These are phyloP conservation scores for Fusarium irregulare DNA, from an alignment of 2,329 filamentous ascomycete genomes.

Conservation along the genomic window DNA sequence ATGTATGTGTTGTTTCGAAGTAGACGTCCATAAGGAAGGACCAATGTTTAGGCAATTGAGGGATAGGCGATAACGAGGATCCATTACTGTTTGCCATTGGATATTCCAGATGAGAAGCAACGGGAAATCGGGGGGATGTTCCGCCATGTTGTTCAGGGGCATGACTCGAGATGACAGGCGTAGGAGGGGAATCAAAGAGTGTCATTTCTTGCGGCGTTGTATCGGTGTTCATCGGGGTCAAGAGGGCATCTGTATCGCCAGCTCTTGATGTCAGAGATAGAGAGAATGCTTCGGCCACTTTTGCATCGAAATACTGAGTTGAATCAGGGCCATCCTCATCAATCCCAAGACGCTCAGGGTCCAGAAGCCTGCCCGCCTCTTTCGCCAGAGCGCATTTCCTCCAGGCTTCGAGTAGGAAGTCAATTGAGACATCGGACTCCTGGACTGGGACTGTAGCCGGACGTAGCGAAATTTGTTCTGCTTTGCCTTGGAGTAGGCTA, in stretches of 20 bases:
- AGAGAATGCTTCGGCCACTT: not conserved
- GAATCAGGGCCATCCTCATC: slow-evolving; percentile 5
- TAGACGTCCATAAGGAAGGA: slow-evolving; percentile 2
- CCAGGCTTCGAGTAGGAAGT: slow-evolving; percentile 10
- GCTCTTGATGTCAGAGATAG: not conserved
- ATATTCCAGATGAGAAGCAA: rapidly evolving
- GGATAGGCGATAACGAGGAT: rapidly evolving
- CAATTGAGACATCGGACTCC: not conserved
- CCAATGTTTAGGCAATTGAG: slow-evolving; percentile 7
- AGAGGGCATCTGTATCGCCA: not conserved
- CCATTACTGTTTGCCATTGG: rapidly evolving
- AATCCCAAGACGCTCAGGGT: not conserved
- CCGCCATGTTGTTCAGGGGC: rapidly evolving
- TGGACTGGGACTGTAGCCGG: rapidly evolving
- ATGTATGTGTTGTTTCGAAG: slow-evolving; percentile 10
- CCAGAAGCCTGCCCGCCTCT: not conserved
- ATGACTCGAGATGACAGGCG: too few relatives aligned
- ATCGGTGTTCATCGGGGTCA: slow-evolving; percentile 2
- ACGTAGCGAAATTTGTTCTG: rapidly evolving
- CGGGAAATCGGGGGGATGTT: rapidly evolving
- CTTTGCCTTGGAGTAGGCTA: not conserved
- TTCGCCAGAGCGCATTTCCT: not conserved
- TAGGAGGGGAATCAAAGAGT: not conserved
- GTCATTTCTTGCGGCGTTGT: not conserved
- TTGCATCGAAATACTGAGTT: slow-evolving; percentile 2